phyloP scores from a whole-genome alignment of 148 eudicot genomes.

The Cornus controversa region DNA sequence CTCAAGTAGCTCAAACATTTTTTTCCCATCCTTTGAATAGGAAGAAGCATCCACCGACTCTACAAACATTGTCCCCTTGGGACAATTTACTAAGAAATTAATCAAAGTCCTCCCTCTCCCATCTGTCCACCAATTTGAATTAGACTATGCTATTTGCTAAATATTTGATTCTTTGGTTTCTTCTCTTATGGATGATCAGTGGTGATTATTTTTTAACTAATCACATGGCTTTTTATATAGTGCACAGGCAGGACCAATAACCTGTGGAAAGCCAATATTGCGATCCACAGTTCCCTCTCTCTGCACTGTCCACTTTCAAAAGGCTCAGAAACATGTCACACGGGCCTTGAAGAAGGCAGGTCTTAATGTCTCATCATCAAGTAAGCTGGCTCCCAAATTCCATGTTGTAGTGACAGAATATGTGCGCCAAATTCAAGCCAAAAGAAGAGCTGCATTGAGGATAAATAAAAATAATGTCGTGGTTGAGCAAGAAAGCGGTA shows the following conservation, averaged over 20 bases:
- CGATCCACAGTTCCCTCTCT: constrained; percentile 36
- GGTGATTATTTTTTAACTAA: constrained; percentile 7
- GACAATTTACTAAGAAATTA: no score
- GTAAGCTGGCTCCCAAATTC: constrained; percentile 50
- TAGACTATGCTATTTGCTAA: neutral
- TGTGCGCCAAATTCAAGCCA: constrained; percentile 43
- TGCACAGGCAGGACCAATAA: constrained; percentile 53
- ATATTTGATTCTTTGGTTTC: neutral
- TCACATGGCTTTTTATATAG: constrained; percentile 23
- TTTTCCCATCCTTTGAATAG: no score
- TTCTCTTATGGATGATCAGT: neutral
- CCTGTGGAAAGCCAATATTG: constrained; percentile 55
- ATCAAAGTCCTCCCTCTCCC: no score
- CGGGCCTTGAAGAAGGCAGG: constrained; percentile 55
- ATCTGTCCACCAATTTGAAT: no score
- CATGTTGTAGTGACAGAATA: constrained; percentile 49
- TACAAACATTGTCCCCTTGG: no score
- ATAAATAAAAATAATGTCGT: constrained; percentile 15
- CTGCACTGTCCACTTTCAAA: constrained; percentile 45
- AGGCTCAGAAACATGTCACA: constrained; percentile 22
- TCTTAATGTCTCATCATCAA: constrained; percentile 41
- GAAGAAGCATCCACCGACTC: no score
- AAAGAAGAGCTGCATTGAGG: constrained; percentile 39
- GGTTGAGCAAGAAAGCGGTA: constrained; percentile 27
- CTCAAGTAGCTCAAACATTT: no score